These are phyloP conservation scores for Persicaria maculosa DNA, from an alignment of 148 eudicot genomes.

Conservation along the genomic window DNA sequence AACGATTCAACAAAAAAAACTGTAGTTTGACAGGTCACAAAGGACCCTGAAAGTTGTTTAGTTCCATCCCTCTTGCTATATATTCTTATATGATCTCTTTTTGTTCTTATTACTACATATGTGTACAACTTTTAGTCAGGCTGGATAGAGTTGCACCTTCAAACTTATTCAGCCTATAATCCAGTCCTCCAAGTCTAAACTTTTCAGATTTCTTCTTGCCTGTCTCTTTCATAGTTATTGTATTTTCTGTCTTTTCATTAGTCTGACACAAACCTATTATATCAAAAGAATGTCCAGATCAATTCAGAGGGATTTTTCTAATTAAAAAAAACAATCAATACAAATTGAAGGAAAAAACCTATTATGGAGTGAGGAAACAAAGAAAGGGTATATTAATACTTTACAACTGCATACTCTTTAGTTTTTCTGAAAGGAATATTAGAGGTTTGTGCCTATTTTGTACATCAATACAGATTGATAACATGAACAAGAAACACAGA, in stretches of 20 bases:
- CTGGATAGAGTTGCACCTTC: not conserved
- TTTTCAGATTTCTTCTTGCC: not conserved
- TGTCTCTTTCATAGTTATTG: not conserved
- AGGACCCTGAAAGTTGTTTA: not conserved
- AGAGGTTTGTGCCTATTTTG: not conserved
- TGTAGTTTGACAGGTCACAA: not conserved
- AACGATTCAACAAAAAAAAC: too few species aligned
- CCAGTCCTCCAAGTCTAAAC: not conserved
- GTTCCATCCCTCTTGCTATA: not conserved
- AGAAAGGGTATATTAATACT: not conserved
- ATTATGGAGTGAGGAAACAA: not conserved
- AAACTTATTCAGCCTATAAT: not conserved
- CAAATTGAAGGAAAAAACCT: not conserved
- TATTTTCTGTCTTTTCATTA: not conserved
- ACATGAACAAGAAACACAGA: not conserved
- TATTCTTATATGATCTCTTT: not conserved
- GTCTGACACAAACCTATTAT: not conserved
- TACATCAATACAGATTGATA: not conserved
- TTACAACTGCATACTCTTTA: not conserved
- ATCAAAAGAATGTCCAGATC: not conserved
- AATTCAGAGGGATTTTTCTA: not conserved
- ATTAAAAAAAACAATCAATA: not conserved
- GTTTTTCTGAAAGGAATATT: not conserved
- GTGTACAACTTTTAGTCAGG: not conserved
- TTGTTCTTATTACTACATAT: not conserved